Evolutionary conservation across 257 asterid species (phyloP), one percentile per base, ranked within the genome.

Genomic region (Dorcoceras hygrometricum): DNA sequence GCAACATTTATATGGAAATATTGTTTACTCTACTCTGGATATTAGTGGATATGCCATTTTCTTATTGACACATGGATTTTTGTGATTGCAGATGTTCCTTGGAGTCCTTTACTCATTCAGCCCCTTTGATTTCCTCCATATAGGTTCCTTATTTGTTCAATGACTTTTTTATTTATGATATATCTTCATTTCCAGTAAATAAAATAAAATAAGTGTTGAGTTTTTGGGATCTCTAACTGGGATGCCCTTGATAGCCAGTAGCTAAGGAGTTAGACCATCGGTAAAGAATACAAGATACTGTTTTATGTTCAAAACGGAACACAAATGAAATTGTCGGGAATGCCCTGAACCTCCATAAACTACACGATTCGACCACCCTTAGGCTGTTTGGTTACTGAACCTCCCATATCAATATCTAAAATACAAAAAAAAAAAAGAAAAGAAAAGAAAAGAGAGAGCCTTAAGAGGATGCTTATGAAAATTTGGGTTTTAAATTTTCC

Each of bases 81-180:
- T 5, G 59, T 75, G 31, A 67, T 62, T 79, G 81, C 89, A 90
- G 97, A 43, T 90, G 82, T 50, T 79, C 62, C 76, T 90, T 66
- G 97, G 91, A 55, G 23, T 82, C 31, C 74, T 90, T n/a, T 84
- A 78, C 84, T 77, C 88, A 11, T 14, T 79, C 75, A 57, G 81
- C 81, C 97, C 95, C 63, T 74, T 82, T 25, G 94, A 90, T 77
- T 85, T 87, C 74, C 87, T 87, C 59, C 85, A 62, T 56, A 73
- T 82, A 82, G 94, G 95, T 89, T 81, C 64, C 63, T 18, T 23
- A 34, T 65, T 34, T 32, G 22, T 59, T 39, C 19, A 0, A 7
- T 19, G 23, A 8, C 26, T 6, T 54, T 54, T n/a, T n/a, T n/a
- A n/a, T n/a, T n/a, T n/a, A n/a, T n/a, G n/a, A n/a, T n/a, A n/a